Percentiles rank a stretch among this genome's conserved stretches.
Evolutionary conservation across 2,329 filamentous ascomycete genomes (phyloP).

Genomic region (Colletotrichum sp.): DNA sequence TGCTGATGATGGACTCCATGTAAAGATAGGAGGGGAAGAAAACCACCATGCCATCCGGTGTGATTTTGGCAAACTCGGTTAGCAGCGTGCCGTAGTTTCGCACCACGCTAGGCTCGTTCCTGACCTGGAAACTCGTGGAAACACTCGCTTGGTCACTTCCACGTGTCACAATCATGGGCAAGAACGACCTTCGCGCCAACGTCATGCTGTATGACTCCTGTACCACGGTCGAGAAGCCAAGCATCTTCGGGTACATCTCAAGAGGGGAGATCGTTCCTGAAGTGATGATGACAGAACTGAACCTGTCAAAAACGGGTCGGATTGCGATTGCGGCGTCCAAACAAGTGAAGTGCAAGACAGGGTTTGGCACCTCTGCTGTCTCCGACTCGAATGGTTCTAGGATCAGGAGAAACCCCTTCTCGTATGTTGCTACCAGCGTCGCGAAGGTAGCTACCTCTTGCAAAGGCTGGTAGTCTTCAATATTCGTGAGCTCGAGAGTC

Average conservation of each 20-base stretch:
- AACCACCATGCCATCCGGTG: constrained; percentile 96
- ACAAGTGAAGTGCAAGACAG: constrained; percentile 95
- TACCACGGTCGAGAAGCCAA: constrained; percentile 88
- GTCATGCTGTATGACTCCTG: constrained; percentile 99
- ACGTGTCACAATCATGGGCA: constrained; percentile 96
- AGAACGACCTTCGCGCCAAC: constrained; percentile 88
- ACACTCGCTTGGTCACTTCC: constrained; percentile 94
- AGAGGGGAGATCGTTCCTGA: constrained; percentile 96
- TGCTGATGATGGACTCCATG: constrained; percentile 98
- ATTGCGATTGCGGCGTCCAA: constrained; percentile 98
- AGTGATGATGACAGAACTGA: constrained; percentile 97
- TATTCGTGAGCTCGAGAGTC: constrained; percentile 94
- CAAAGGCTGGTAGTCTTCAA: constrained; percentile 95
- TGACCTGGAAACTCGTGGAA: constrained; percentile 91
- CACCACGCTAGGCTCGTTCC: constrained; percentile 95
- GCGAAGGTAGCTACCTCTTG: constrained; percentile 99
- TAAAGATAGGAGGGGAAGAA: constrained; percentile 99
- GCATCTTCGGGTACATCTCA: constrained; percentile 99
- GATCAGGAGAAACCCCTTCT: constrained; percentile 94
- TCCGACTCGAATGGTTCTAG: constrained; percentile 98
- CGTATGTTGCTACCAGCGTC: constrained; percentile 93
- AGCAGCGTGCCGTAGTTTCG: constrained; percentile 94
- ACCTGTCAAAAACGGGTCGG: constrained; percentile 95
- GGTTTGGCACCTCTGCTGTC: constrained; percentile 92
- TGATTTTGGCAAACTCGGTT: constrained; percentile 94